These are phyloP conservation scores for Venustampulla echinocandica DNA, from an alignment of 495 filamentous ascomycete genomes.

Conservation along the genomic window DNA sequence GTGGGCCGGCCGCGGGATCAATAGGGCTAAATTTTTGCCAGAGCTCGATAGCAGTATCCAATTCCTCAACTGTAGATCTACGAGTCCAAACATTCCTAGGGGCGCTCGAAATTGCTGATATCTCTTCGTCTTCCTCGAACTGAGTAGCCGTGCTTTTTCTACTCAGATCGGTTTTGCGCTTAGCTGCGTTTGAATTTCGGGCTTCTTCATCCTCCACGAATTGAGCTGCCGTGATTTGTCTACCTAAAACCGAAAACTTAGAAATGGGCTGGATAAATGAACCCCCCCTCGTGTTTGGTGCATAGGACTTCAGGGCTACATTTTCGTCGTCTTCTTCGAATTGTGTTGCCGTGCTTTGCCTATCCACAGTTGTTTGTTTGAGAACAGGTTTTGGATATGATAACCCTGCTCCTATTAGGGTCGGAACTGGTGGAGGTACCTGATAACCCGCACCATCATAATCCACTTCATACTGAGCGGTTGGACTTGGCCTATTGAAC, in stretches of 20 bases:
- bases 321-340: slow-evolving; percentile 19
- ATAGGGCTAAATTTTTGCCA: slow-evolving; percentile 7
- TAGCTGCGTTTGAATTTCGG: background rate
- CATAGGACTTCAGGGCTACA: background rate
- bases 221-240: background rate
- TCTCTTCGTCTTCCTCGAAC: slow-evolving; percentile 9
- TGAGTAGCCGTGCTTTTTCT: slow-evolving; percentile 1
- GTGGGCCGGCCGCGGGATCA: slow-evolving; percentile 1
- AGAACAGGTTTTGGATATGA: slow-evolving; percentile 8
- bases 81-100: slow-evolving; percentile 8
- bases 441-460: slow-evolving; percentile 26
- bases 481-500: background rate
- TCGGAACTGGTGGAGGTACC: slow-evolving; percentile 7
- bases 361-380: slow-evolving; percentile 1
- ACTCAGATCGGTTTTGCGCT: background rate
- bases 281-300: background rate
- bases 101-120: slow-evolving; percentile 10
- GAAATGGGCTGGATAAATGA: background rate
- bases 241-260: background rate
- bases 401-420: slow-evolving; percentile 8
- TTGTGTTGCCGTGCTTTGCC: slow-evolving; percentile 19
- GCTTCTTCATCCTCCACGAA: background rate
- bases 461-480: slow-evolving; percentile 38
- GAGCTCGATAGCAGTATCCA: slow-evolving; percentile 6
- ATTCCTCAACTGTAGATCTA: slow-evolving; percentile 6